Conservation (phyloP, 176 grass and related monocot species). For the Puccinellia tenuiflora region DNA sequence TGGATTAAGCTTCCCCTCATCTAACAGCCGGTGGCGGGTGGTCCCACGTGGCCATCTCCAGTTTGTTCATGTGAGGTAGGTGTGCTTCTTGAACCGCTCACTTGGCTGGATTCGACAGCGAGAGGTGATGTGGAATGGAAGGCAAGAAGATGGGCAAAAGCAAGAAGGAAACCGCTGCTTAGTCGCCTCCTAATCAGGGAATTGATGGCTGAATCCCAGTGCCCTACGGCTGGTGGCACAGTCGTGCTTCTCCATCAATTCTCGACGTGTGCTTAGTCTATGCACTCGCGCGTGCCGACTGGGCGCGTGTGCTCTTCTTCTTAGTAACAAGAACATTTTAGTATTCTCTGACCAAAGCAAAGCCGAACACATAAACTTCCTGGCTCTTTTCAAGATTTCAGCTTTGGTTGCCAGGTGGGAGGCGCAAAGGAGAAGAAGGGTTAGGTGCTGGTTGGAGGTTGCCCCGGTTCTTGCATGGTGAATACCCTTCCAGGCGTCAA, state of each 20-base stretch:
- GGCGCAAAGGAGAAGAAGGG: neutral
- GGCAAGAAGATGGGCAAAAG: neutral
- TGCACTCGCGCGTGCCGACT: neutral
- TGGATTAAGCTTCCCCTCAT: neutral
- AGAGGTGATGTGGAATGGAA: neutral
- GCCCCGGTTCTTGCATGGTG: neutral
- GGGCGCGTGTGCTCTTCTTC: neutral
- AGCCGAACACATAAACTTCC: neutral
- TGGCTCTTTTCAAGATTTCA: neutral
- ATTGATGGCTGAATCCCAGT: neutral
- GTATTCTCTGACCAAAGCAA: neutral
- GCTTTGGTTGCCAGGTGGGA: neutral
- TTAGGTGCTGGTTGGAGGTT: neutral
- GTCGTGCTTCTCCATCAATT: neutral
- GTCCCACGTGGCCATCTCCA: constrained; percentile 7
- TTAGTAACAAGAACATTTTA: neutral
- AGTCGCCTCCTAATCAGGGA: neutral
- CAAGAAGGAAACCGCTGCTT: neutral
- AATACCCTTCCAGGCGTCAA: neutral
- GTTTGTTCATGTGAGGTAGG: neutral
- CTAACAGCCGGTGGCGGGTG: neutral
- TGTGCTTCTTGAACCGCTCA: constrained; percentile 14
- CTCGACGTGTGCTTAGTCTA: neutral
- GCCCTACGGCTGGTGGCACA: neutral
- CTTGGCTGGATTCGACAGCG: neutral